phyloP scores from a whole-genome alignment of 768 basidiomycete species.

The Russula compacta region DNA sequence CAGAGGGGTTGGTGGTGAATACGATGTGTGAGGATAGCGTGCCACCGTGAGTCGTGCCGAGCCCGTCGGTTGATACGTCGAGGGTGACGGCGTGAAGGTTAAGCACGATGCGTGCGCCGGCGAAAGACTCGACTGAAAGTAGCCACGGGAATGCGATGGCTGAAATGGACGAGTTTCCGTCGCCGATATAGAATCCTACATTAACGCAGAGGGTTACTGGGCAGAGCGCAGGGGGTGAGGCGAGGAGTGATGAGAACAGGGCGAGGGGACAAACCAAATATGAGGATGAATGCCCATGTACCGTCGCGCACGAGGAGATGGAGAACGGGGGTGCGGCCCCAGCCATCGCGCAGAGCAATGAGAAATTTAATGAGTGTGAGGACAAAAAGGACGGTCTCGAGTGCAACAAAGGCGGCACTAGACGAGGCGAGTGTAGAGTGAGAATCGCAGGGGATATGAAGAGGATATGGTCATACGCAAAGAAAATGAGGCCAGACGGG shows the following conservation, averaged over 20 bases:
- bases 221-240: neutral
- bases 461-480: slow-evolving; percentile 3
- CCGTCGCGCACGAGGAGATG: slow-evolving; percentile 23
- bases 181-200: slow-evolving; percentile 14
- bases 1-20: neutral
- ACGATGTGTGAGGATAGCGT: slow-evolving; percentile 7
- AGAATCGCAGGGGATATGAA: neutral
- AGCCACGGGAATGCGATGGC: slow-evolving; percentile 15
- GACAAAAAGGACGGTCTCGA: slow-evolving; percentile 23
- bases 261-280: slow-evolving; percentile 21
- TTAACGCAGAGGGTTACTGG: slow-evolving; percentile 17
- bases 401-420: slow-evolving; percentile 22
- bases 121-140: slow-evolving; percentile 11
- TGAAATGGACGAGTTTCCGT: neutral
- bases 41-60: neutral
- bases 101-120: slow-evolving; percentile 8
- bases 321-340: slow-evolving; percentile 21
- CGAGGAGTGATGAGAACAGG: neutral
- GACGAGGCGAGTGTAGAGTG: neutral
- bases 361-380: slow-evolving; percentile 22
- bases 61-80: neutral
- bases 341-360: slow-evolving; percentile 19
- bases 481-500: slow-evolving; percentile 5
- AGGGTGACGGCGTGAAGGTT: slow-evolving; percentile 9
- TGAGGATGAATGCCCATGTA: slow-evolving; percentile 23